Base-by-base conservation (phyloP, 441 rosid species). In the Macaranga tanarius region DNA sequence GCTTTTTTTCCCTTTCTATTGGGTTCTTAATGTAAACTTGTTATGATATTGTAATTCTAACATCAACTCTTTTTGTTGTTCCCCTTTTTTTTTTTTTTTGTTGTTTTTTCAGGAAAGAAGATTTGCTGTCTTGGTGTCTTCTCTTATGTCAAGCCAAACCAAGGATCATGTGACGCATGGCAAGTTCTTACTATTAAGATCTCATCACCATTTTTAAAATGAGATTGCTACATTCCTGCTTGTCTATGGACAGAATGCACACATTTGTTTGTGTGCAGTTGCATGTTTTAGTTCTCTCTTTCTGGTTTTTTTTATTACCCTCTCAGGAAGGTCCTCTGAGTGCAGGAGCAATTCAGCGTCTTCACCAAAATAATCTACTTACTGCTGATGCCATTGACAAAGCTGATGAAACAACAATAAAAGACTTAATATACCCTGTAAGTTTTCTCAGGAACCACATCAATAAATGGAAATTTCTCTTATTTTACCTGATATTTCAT, bases 71-170 rank as follows among this genome's bases (percentile, higher is more conserved):
- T 78, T 69, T 59, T 31, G 1, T 6, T 22, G 77, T 73, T 67
- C 60, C 60, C 31, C 52, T 42, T 67, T 54, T 62, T 47, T 75
- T 40, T 57, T 28, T 28, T 28, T 28, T 28, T 28, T n/a, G n/a
- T n/a, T n/a, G n/a, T n/a, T n/a, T 28, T 28, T 28, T 3, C 73
- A 92, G 99, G 97, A 95, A 85, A 90, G 96, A 81, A 83, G 98
- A 78, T 95, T 92, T 71, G 93, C 96, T 31, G 95, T 95, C 72
- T 81, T 92, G 72, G 82, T 80, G 31, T 94, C 97, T 65, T 84
- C 97, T 65, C 96, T 95, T 73, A 79, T 95, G 63, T 95, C 99
- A 47, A 95, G 99, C 86, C 99, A 92, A 84, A 95, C 98, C 60
- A 92, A 90, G 85, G 99, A 92, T 76, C 86, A 92, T 34, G 86